Evolutionary conservation across 1,139 yeast genomes (phyloP), one percentile per base, ranked within the genome.

Genomic region (Wickerhamomyces sp.): DNA sequence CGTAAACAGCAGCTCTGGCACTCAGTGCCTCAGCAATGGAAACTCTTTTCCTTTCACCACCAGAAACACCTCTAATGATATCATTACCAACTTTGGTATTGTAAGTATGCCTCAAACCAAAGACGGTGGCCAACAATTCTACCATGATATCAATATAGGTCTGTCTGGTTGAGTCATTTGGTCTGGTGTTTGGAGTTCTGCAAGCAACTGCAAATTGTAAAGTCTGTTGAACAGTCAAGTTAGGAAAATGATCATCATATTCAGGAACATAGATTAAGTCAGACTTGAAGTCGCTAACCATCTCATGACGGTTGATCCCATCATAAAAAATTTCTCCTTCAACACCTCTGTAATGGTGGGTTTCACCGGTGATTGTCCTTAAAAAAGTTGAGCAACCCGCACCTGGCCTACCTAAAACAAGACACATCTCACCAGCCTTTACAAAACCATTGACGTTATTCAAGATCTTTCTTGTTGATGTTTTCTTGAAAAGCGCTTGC

Each of bases 31-130:
- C 80, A 27, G 87, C 87, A 57, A 85, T 81, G 6, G 91, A 83
- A 27, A 85, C 93, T 65, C 94, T 81, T 66, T 84, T 84, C 56
- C 93, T 74, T 67, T 85, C 93, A 68, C 94, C 94, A 57, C 94
- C 94, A 39, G 91, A 83, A 34, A 85, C 87, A 65, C 94, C 94
- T 58, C 91, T 75, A 38, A 84, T 76, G 46, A 74, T 76, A 57
- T 84, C 88, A 59, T 79, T 76, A 47, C 91, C 91, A 32, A 84
- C 90, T 54, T 76, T 75, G 30, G 90, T 82, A 60, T 81, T 73
- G 50, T 75, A 72, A n/a, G 87, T 82, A 57, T 83, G 89, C 37
- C 75, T 67, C 41, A 84, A 68, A 30, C 84, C 84, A 52, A 76
- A 78, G 29, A 73, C 66, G 0, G 81, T 76, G 10, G 76, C 76